Evolutionary conservation across 345 rosid genomes (phyloP), one percentile per base, ranked within the genome.

Genomic region (Euphorbia tirucalli): DNA sequence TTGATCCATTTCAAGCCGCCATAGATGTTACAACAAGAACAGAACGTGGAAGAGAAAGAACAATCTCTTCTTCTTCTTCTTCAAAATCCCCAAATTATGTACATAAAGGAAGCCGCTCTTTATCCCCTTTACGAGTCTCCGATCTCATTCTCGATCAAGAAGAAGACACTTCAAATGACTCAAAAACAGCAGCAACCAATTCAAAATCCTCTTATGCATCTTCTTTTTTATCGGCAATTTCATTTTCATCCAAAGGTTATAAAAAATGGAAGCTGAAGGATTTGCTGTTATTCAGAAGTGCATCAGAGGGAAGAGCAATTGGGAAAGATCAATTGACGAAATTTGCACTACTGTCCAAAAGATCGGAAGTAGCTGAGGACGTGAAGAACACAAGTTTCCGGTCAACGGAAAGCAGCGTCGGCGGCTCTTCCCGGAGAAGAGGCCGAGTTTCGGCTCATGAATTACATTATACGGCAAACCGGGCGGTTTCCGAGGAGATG

Each of bases 401-500:
- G 49, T 95, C 99, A 0, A 80, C 83, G 1, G 98, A 90, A 13
- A 82, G 92, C 30, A 81, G 90, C 25, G 32, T 27, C 24, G 89
- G 87, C 3, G 63, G 82, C 50, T 84, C 86, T 25, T 77, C 88
- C 66, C 72, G 83, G 76, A 43, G 85, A 44, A 73, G 87, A 8
- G 72, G 77, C 1, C 68, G 72, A 28, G 81, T 88, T 65, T 90
- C 96, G 25, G 92, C 96, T 37, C 96, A 90, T 75, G 98, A 95
- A 80, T 24, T 88, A 80, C 98, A 86, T 86, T 95, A 95, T 79
- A 89, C 93, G 57, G 83, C 64, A 73, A 95, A 92, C 85, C 75
- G 99, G 71, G 97, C 98, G 28, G 90, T 78, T 1, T 78, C 98
- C 8, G 99, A 95, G 87, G 99, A 90, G 79, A 67, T 89, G 90